A percentile compares a stretch with the other conserved stretches of the same genome.
Evolutionary conservation across 2,329 filamentous ascomycete genomes (phyloP).

Genomic region (Aspergillus sojae): DNA sequence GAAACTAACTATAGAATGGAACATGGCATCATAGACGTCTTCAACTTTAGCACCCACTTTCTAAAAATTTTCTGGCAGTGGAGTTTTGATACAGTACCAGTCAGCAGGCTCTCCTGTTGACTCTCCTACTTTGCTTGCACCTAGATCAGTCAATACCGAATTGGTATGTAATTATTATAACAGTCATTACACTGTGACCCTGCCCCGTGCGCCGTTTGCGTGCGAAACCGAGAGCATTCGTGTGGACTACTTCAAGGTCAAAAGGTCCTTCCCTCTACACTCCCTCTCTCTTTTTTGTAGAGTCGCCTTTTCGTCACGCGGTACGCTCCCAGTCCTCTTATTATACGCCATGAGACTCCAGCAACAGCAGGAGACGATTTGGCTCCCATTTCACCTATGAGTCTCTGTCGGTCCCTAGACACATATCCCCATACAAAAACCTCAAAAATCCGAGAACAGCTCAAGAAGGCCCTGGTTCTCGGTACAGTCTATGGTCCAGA

Average conservation of each 20-base stretch:
- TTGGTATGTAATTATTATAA: background rate
- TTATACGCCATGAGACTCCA: conserved; percentile 30
- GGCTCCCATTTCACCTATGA: conserved; percentile 20
- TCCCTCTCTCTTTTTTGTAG: conserved; percentile 6
- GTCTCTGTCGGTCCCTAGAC: conserved; percentile 14
- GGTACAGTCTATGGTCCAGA: conserved; percentile 21
- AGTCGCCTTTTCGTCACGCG: conserved; percentile 29
- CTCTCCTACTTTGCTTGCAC: background rate
- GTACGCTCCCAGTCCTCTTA: conserved; percentile 20
- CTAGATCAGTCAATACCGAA: background rate
- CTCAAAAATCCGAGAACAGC: conserved; percentile 13
- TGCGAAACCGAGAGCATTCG: conserved; percentile 18
- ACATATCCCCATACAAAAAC: conserved; percentile 11
- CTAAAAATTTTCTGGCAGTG: background rate
- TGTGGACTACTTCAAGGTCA: conserved; percentile 32
- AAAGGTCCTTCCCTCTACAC: conserved; percentile 27
- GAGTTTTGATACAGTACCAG: background rate
- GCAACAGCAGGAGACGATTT: conserved; percentile 16
- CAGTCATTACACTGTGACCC: conserved; percentile 27
- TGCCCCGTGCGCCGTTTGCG: conserved; percentile 33
- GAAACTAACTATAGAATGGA: conserved; percentile 16
- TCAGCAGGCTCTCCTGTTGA: background rate
- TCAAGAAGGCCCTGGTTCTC: conserved; percentile 7
- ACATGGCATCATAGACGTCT: conserved; percentile 17
- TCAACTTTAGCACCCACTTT: conserved; percentile 1